phyloP scores from a whole-genome alignment of 208 protist genomes.

The Leishmania tarentolae region DNA sequence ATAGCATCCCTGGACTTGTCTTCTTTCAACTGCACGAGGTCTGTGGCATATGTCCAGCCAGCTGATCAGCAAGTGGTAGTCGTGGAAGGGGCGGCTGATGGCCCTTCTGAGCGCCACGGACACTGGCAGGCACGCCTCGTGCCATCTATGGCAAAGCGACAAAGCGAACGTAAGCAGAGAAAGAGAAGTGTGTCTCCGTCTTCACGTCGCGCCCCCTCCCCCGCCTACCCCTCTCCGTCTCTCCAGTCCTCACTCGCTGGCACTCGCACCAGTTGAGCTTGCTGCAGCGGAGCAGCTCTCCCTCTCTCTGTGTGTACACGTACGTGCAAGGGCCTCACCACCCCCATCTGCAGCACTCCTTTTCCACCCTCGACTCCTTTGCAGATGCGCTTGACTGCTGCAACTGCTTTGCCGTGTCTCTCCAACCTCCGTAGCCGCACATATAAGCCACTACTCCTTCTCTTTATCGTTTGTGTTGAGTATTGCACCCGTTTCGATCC shows the following conservation, averaged over 20 bases:
- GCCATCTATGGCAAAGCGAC: constrained; percentile 23
- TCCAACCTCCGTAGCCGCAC: background rate
- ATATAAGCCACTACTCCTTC: background rate
- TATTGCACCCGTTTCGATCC: background rate
- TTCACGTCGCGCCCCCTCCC: no score
- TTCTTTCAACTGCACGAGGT: constrained; percentile 44
- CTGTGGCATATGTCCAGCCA: constrained; percentile 41
- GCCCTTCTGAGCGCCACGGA: constrained; percentile 45
- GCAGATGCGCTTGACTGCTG: background rate
- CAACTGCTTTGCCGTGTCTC: background rate
- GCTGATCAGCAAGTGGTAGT: constrained; percentile 47
- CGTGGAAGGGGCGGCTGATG: constrained; percentile 39
- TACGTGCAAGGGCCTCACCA: background rate
- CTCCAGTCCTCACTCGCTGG: background rate
- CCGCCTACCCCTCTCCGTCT: no score
- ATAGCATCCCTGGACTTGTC: constrained; percentile 32
- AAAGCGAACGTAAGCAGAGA: no score
- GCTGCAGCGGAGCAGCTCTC: background rate
- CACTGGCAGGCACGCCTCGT: constrained; percentile 24
- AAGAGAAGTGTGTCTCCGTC: no score
- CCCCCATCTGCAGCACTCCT: background rate
- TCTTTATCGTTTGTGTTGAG: no score
- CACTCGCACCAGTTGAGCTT: background rate
- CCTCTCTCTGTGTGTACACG: background rate
- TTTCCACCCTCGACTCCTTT: background rate